Conservation (phyloP, 768 basidiomycete genomes). For the Xerocomellus dryophilus region DNA sequence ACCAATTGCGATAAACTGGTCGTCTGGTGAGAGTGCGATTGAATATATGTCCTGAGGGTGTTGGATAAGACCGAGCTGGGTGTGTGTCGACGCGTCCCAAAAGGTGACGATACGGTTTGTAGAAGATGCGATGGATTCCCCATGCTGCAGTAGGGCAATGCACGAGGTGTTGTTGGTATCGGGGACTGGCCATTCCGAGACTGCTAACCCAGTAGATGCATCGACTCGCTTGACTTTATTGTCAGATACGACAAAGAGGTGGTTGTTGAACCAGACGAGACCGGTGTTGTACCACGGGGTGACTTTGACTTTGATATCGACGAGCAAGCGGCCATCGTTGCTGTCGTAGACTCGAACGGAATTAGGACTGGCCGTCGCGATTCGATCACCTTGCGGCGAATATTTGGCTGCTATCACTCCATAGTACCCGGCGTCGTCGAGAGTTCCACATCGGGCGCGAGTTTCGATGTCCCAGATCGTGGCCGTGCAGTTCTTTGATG, state of each 20-base stretch:
- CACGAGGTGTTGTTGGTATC: background rate
- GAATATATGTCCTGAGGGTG: background rate
- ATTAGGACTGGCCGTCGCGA: background rate
- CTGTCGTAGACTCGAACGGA: background rate
- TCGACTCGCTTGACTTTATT: background rate
- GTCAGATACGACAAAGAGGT: background rate
- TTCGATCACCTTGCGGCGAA: background rate
- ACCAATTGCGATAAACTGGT: background rate
- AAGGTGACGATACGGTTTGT: background rate
- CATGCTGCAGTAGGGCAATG: background rate
- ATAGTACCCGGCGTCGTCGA: too few species aligned
- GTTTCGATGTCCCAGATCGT: background rate
- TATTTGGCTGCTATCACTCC: background rate
- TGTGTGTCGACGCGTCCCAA: conserved; percentile 1
- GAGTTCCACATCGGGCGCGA: background rate
- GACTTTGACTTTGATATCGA: background rate
- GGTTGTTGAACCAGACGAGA: background rate
- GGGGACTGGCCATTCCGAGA: background rate
- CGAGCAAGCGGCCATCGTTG: background rate
- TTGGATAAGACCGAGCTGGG: background rate
- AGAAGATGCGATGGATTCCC: background rate
- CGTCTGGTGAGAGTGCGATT: background rate
- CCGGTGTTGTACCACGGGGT: background rate
- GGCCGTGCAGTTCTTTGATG: background rate
- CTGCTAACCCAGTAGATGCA: background rate